Evolutionary conservation across 164 flowering plant genomes (phyloP).

Genomic region (Cinnamomum chago): DNA sequence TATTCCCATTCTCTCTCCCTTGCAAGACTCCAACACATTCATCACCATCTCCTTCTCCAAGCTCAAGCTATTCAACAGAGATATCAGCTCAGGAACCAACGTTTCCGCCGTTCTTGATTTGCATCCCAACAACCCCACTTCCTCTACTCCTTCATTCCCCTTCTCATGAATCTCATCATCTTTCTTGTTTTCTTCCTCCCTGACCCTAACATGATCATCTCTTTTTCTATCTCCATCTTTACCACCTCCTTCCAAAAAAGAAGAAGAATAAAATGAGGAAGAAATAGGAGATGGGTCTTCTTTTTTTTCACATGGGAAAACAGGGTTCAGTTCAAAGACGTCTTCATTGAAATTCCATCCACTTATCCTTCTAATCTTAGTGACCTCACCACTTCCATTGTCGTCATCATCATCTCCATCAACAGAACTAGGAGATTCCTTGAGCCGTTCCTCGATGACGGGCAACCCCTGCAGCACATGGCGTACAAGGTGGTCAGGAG

Average conservation of each 20-base stretch:
- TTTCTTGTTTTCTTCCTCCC: not conserved
- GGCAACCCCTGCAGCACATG: constrained; percentile 60
- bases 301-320: constrained; percentile 36
- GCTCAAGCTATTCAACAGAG: constrained; percentile 47
- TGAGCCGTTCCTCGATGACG: constrained; percentile 56
- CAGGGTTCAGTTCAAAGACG: constrained; percentile 54
- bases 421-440: not conserved
- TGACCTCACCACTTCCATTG: constrained; percentile 23
- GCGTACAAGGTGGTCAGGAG: constrained; percentile 49
- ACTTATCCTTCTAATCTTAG: constrained; percentile 69
- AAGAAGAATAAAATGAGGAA: constrained; percentile 3
- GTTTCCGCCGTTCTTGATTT: constrained; percentile 4
- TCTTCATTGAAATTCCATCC: constrained; percentile 87
- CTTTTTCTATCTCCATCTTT: not conserved
- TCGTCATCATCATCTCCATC: constrained; percentile 15
- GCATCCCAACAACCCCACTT: not conserved
- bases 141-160: not conserved
- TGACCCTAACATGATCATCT: not conserved
- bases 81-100: constrained; percentile 19
- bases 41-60: constrained; percentile 34
- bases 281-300: not conserved
- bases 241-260: not conserved
- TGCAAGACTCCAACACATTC: constrained; percentile 28
- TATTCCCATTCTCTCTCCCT: constrained; percentile 5
- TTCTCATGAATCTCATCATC: not conserved